Percentiles rank a stretch among this genome's conserved stretches.
phyloP scores from a whole-genome alignment of 345 rosid species.

The Corchorus olitorius region DNA sequence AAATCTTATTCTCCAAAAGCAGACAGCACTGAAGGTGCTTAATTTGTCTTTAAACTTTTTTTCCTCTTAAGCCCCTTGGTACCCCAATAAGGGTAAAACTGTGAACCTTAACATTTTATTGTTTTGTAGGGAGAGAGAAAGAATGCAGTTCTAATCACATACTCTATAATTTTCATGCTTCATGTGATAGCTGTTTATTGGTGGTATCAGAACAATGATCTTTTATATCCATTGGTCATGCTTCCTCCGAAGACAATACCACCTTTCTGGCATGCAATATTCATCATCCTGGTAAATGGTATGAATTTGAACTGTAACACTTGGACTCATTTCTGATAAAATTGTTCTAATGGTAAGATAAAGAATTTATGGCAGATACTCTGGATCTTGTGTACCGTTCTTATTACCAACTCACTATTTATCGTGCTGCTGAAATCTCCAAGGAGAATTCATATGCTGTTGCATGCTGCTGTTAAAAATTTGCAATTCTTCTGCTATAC shows the following conservation, averaged over 20 bases:
- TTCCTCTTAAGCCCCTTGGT: neutral
- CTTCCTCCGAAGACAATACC: slow-evolving; percentile 58
- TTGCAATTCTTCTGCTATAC: neutral
- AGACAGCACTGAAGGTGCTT: slow-evolving; percentile 62
- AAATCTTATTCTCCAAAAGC: slow-evolving; percentile 56
- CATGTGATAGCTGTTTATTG: slow-evolving; percentile 51
- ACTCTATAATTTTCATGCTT: slow-evolving; percentile 37
- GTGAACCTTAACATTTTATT: neutral
- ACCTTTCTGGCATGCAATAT: slow-evolving; percentile 66
- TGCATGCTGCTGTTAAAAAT: neutral
- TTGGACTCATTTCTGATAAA: neutral
- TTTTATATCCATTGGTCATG: slow-evolving; percentile 51
- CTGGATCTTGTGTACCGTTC: neutral
- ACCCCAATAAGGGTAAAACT: neutral
- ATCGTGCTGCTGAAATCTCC: too few species aligned
- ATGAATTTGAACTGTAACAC: slow-evolving; percentile 12
- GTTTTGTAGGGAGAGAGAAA: slow-evolving; percentile 64
- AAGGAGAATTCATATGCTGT: neutral
- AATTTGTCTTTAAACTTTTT: neutral
- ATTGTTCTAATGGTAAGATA: neutral
- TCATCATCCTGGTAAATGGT: slow-evolving; percentile 62
- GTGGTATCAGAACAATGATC: slow-evolving; percentile 50
- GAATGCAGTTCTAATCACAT: slow-evolving; percentile 39
- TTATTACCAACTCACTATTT: neutral
- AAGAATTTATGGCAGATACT: neutral